phyloP scores from a whole-genome alignment of 2,329 filamentous ascomycete genomes.

The Pseudomassariella vexata region DNA sequence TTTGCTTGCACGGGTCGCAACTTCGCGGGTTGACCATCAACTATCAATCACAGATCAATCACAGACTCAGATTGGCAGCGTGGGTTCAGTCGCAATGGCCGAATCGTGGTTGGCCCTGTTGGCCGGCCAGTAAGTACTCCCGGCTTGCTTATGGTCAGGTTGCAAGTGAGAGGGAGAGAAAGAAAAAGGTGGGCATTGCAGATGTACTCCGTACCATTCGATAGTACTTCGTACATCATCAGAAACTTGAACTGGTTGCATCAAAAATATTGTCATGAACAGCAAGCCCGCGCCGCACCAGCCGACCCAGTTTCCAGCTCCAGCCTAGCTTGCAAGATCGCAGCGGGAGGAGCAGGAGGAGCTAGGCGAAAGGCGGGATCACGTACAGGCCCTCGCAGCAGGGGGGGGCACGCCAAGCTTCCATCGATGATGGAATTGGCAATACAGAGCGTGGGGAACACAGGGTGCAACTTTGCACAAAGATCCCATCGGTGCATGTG shows the following conservation, averaged over 20 bases:
- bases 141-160: background rate
- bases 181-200: slow-evolving; percentile 13
- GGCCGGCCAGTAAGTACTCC: background rate
- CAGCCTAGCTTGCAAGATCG: slow-evolving; percentile 4
- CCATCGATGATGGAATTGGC: slow-evolving; percentile 11
- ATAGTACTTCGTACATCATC: no score
- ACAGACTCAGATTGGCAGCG: background rate
- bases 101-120: background rate
- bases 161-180: slow-evolving; percentile 10
- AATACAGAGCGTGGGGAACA: no score
- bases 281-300: slow-evolving; percentile 1
- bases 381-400: slow-evolving; percentile 14
- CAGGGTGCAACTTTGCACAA: no score
- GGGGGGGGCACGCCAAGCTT: slow-evolving; percentile 18
- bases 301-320: slow-evolving; percentile 2
- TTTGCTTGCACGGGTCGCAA: no score
- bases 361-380: slow-evolving; percentile 21
- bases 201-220: no score
- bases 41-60: background rate
- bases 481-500: no score
- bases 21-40: background rate
- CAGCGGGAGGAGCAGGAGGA: slow-evolving; percentile 13
- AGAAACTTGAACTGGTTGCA: no score
- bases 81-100: background rate
- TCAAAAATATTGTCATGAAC: no score